Evolutionary conservation across 2,329 filamentous ascomycete species (phyloP).

Genomic region (Colletotrichum lini): DNA sequence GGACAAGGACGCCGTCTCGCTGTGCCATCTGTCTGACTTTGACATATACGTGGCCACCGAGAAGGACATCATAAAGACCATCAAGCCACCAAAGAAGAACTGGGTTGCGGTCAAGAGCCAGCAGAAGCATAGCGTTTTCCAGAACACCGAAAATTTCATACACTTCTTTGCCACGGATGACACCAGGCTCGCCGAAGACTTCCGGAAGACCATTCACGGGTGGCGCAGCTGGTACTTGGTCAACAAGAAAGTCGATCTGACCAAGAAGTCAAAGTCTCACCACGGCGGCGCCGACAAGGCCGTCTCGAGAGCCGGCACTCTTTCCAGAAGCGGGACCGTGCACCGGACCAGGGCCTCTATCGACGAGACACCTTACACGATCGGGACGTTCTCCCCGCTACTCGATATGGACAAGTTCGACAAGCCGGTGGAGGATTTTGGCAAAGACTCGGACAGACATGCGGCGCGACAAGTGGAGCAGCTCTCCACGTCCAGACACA

Average conservation of each 20-base stretch:
- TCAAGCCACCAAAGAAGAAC: conserved; percentile 87
- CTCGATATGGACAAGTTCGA: conserved; percentile 74
- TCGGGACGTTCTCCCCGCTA: conserved; percentile 78
- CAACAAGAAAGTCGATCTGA: conserved; percentile 72
- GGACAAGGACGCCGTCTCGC: conserved; percentile 76
- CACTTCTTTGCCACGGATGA: conserved; percentile 94
- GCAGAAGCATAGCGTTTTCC: conserved; percentile 87
- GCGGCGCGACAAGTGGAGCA: conserved; percentile 24
- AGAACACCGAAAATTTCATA: conserved; percentile 87
- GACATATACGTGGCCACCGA: conserved; percentile 88
- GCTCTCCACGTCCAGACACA: conserved; percentile 10
- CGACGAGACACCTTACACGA: conserved; percentile 70
- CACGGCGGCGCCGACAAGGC: conserved; percentile 48
- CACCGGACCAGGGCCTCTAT: conserved; percentile 58
- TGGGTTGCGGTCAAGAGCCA: conserved; percentile 95
- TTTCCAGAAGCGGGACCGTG: conserved; percentile 49
- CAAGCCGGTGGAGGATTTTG: conserved; percentile 65
- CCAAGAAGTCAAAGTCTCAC: conserved; percentile 52
- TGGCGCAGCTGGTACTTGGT: conserved; percentile 96
- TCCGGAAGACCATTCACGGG: conserved; percentile 78
- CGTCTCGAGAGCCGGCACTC: conserved; percentile 49
- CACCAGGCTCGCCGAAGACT: conserved; percentile 73
- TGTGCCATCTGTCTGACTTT: conserved; percentile 92
- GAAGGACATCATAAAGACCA: conserved; percentile 75
- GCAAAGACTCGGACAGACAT: conserved; percentile 55